Evolutionary conservation across 2,329 filamentous ascomycete species (phyloP).

Genomic region (Plenodomus lindquistii): DNA sequence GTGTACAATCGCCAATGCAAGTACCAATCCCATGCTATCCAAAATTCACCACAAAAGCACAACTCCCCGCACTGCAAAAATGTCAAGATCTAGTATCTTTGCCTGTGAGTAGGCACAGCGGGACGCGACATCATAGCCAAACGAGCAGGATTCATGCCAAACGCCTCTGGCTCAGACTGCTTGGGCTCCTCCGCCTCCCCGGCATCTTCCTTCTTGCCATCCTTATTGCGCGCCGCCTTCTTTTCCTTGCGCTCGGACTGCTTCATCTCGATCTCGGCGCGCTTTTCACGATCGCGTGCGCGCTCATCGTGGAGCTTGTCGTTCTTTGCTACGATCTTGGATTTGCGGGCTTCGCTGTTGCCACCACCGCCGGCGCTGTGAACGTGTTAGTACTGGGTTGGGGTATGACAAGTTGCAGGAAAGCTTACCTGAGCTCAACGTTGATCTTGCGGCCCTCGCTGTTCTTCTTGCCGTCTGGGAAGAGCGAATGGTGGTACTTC

Average conservation of each 20-base stretch:
- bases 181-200: slow-evolving; percentile 14
- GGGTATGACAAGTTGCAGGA: not conserved
- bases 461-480: slow-evolving; percentile 63
- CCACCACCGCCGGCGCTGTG: slow-evolving; percentile 79
- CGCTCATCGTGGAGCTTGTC: slow-evolving; percentile 75
- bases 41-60: not conserved
- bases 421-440: slow-evolving; percentile 79
- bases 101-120: slow-evolving; percentile 19
- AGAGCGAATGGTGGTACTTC: slow-evolving; percentile 84
- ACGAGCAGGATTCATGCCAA: slow-evolving; percentile 44
- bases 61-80: not conserved
- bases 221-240: slow-evolving; percentile 39
- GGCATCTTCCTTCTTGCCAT: slow-evolving; percentile 12
- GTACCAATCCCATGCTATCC: not conserved
- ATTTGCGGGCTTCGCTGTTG: slow-evolving; percentile 70
- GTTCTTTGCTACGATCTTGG: slow-evolving; percentile 86
- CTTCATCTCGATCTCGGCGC: slow-evolving; percentile 47
- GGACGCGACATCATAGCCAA: slow-evolving; percentile 41
- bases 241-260: slow-evolving; percentile 47
- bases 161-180: slow-evolving; percentile 20
- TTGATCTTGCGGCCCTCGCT: slow-evolving; percentile 74
- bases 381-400: slow-evolving; percentile 8
- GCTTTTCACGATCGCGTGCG: slow-evolving; percentile 55
- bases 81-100: slow-evolving; percentile 18
- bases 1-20: not conserved